Percentiles rank a stretch among this genome's conserved stretches.
phyloP scores from a whole-genome alignment of 345 rosid genomes.

The Carallia pectinifolia region DNA sequence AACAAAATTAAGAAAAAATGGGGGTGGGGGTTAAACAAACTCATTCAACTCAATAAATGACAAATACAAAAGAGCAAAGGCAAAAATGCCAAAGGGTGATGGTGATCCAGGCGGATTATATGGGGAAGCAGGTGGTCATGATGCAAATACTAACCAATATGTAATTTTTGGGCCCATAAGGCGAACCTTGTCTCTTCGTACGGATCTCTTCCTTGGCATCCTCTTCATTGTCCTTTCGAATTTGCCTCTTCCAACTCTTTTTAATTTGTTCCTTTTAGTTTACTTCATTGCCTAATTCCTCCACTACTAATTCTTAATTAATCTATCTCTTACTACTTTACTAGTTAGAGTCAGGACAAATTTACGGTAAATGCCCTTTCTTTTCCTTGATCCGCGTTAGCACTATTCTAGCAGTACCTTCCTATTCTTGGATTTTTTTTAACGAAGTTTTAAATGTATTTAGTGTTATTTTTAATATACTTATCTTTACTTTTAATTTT shows the following conservation, averaged over 20 bases:
- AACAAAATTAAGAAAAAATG: too few species aligned
- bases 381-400: not conserved
- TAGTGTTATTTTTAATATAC: too few species aligned
- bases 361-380: conserved; percentile 11
- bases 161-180: conserved; percentile 19
- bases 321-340: not conserved
- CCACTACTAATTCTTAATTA: not conserved
- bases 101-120: conserved; percentile 20
- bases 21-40: too few species aligned
- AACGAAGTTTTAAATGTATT: not conserved
- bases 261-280: conserved; percentile 14
- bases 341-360: conserved; percentile 5
- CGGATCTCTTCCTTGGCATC: conserved; percentile 48
- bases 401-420: too few species aligned
- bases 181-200: conserved; percentile 48
- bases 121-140: conserved; percentile 25
- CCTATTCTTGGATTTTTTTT: too few species aligned
- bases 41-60: not conserved
- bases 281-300: conserved; percentile 20
- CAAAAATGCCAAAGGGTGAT: conserved; percentile 20
- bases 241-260: conserved; percentile 24
- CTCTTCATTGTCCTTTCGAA: conserved; percentile 25
- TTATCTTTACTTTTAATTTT: too few species aligned
- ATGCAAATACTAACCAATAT: not conserved
- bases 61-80: conserved; percentile 36